Percentiles rank a stretch among this genome's conserved stretches.
Evolutionary conservation across 2,329 filamentous ascomycete species (phyloP).

Genomic region (Rutstroemia sp.): DNA sequence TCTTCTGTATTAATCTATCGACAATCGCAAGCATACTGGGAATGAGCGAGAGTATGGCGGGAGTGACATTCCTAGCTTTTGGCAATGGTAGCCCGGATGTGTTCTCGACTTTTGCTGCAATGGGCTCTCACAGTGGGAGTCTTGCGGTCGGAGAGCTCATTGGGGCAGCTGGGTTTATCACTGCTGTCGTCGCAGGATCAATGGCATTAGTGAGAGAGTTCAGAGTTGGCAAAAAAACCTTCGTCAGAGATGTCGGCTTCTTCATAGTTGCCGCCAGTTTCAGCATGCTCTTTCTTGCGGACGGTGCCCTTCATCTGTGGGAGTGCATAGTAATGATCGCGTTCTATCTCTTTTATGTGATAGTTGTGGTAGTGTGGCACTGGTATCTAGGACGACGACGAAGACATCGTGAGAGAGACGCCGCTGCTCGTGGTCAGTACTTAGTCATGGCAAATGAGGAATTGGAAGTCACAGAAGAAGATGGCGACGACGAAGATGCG

Average conservation of each 20-base stretch:
- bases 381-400: constrained; percentile 66
- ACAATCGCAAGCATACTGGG: constrained; percentile 85
- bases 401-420: constrained; percentile 55
- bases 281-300: constrained; percentile 78
- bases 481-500: constrained; percentile 50
- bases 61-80: constrained; percentile 93
- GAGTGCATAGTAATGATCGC: constrained; percentile 86
- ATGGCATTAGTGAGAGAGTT: constrained; percentile 98
- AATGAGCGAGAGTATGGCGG: constrained; percentile 91
- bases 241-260: constrained; percentile 85
- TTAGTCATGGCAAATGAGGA: constrained; percentile 47
- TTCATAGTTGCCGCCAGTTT: constrained; percentile 84
- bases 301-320: constrained; percentile 79
- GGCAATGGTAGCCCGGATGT: constrained; percentile 98
- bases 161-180: constrained; percentile 92
- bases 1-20: constrained; percentile 94
- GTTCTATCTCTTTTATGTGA: constrained; percentile 86
- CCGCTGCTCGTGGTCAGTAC: constrained; percentile 67
- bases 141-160: constrained; percentile 93
- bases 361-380: constrained; percentile 85
- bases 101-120: constrained; percentile 96
- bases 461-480: constrained; percentile 57
- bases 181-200: constrained; percentile 88
- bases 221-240: constrained; percentile 80
- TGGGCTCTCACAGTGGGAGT: constrained; percentile 95